These are phyloP conservation scores for Gremmenia infestans DNA, from an alignment of 2,329 filamentous ascomycete species.

Conservation along the genomic window DNA sequence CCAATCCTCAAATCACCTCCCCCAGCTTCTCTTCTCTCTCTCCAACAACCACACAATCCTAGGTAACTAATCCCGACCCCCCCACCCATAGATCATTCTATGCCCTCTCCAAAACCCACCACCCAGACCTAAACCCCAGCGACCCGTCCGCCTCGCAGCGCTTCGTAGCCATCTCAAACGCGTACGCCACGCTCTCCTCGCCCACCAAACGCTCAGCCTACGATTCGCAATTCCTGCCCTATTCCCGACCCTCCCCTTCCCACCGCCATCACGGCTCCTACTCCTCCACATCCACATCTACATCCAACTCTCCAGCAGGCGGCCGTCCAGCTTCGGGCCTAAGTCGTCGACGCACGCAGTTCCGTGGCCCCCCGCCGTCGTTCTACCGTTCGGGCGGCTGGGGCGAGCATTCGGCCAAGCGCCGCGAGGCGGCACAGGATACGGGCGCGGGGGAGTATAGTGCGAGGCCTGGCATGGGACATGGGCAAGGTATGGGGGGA, in stretches of 20 bases:
- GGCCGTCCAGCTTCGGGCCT: constrained; percentile 77
- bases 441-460: constrained; percentile 12
- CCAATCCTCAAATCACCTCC: not conserved
- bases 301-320: constrained; percentile 51
- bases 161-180: constrained; percentile 80
- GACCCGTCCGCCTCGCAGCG: constrained; percentile 67
- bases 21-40: not conserved
- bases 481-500: constrained; percentile 44
- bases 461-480: constrained; percentile 51
- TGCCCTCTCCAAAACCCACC: constrained; percentile 81
- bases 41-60: not conserved
- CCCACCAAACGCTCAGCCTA: constrained; percentile 72
- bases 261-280: constrained; percentile 42
- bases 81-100: constrained; percentile 66
- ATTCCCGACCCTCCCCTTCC: constrained; percentile 16
- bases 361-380: constrained; percentile 80
- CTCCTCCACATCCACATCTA: constrained; percentile 46
- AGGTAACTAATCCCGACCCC: not conserved
- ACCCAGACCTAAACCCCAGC: constrained; percentile 82
- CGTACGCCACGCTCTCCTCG: constrained; percentile 72
- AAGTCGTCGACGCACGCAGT: constrained; percentile 68
- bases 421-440: constrained; percentile 39
- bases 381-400: constrained; percentile 84
- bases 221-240: constrained; percentile 62
- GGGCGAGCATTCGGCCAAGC: constrained; percentile 58